A percentile compares a stretch with the other conserved stretches of the same genome.
These are phyloP conservation scores for Periconia sp. DNA, from an alignment of 2,329 filamentous ascomycete genomes.

Conservation along the genomic window DNA sequence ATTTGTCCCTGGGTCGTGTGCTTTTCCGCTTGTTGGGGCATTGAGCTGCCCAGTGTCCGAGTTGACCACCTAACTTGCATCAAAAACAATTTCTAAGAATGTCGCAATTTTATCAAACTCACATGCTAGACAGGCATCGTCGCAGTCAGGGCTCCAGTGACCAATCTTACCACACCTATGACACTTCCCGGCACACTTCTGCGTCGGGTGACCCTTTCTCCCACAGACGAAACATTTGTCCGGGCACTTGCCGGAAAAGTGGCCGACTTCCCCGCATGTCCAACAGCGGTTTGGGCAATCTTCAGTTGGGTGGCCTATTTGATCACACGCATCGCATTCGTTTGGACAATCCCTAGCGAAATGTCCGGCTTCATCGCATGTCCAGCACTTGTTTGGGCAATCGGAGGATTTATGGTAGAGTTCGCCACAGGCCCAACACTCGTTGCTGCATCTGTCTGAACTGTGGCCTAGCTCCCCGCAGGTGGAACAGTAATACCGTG, in stretches of 20 bases:
- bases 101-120: no score
- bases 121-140: background rate
- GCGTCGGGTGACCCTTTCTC: background rate
- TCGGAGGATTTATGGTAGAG: slow-evolving; percentile 5
- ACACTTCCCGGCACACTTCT: background rate
- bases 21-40: background rate
- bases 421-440: slow-evolving; percentile 39
- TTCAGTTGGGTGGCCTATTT: background rate
- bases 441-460: slow-evolving; percentile 31
- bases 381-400: slow-evolving; percentile 5
- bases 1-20: background rate
- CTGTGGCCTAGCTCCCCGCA: background rate
- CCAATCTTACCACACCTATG: background rate
- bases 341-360: slow-evolving; percentile 1
- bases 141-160: background rate
- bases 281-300: slow-evolving; percentile 1
- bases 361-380: background rate
- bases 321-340: slow-evolving; percentile 1
- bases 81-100: background rate
- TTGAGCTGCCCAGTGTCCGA: background rate
- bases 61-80: background rate
- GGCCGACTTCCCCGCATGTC: slow-evolving; percentile 1
- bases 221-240: slow-evolving; percentile 1
- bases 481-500: background rate
- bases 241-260: background rate